Base-by-base conservation (phyloP, 179 eudicot genomes). In the Beta lomatogona region DNA sequence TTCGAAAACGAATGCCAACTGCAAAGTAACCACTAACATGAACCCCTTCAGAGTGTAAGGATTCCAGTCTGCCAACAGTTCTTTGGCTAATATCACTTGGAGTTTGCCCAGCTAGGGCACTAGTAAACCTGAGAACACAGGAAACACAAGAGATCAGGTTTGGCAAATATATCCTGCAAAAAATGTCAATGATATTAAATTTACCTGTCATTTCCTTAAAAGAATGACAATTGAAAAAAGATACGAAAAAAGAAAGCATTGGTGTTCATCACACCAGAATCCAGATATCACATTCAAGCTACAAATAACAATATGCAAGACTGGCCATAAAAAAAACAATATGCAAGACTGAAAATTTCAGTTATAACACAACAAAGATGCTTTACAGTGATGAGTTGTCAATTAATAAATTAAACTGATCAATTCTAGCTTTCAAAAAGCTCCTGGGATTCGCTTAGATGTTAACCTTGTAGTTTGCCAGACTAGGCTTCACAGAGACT, bases 11-110 rank as follows among this genome's bases (percentile, higher is more conserved):
- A 52, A 36, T 36, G 21, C 0, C 0, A 15, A 13, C 54, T 63
- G 44, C 12, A 59, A 80, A 52, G 16, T 71, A 72, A 79, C 22
- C 59, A 70, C 98, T 82, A 86, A 94, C 99, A 86, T 97, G 99
- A 88, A 97, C 91, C 66, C 98, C 99, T 88, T 97, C 99, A 73
- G 99, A 97, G 81, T 97, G 99, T 78, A 97, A 89, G 83, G 99
- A 81, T 86, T 94, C 99, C 79, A 97, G 86, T 89, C 99, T 91
- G 60, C 97, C 92, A 80, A 92, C 73, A 71, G 97, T 97, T 88
- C 93, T 90, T 71, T 93, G 99, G 76, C 91, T 75, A 69, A 97
- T 87, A 75, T 97, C 99, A 89, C 83, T 91, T 59, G 93, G 91
- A 81, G 92, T 86, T 64, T 86, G 82, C 64, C 98, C 99, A 31